Percentiles rank a stretch among this genome's conserved stretches.
Evolutionary conservation across 2,329 filamentous ascomycete genomes (phyloP).

Genomic region (Clarireedia monteithiana): DNA sequence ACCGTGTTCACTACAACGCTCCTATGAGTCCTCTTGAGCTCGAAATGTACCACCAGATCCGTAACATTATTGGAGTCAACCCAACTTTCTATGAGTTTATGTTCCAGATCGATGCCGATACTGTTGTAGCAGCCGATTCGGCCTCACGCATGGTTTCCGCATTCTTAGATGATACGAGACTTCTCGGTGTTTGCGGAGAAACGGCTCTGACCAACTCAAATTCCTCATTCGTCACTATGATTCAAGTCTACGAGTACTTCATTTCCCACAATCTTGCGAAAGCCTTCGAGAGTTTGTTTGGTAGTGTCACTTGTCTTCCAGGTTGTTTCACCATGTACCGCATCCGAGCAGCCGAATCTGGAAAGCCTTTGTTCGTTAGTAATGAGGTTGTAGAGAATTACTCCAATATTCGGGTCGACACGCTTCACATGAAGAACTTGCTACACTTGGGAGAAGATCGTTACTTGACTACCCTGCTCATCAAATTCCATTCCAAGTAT

Average conservation of each 20-base stretch:
- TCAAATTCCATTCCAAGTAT: conserved; percentile 88
- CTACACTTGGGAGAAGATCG: conserved; percentile 96
- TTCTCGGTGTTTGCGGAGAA: conserved; percentile 94
- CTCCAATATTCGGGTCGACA: conserved; percentile 90
- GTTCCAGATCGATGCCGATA: conserved; percentile 95
- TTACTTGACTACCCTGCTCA: conserved; percentile 86
- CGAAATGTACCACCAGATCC: conserved; percentile 97
- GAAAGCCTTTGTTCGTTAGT: conserved; percentile 94
- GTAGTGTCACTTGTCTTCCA: conserved; percentile 92
- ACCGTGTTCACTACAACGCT: conserved; percentile 95
- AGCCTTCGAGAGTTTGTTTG: conserved; percentile 95
- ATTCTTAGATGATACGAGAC: conserved; percentile 82
- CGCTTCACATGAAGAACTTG: conserved; percentile 97
- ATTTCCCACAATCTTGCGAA: conserved; percentile 97
- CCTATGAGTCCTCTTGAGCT: conserved; percentile 94
- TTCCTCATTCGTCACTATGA: conserved; percentile 92
- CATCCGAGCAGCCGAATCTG: conserved; percentile 85
- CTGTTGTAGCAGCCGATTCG: conserved; percentile 82
- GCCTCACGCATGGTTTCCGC: conserved; percentile 86
- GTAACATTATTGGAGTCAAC: conserved; percentile 97
- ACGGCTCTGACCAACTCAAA: conserved; percentile 91
- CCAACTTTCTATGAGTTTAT: conserved; percentile 97
- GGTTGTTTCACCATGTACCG: conserved; percentile 99
- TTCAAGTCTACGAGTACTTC: conserved; percentile 99
- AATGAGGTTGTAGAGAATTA: conserved; percentile 84